Conservation (phyloP, 495 filamentous ascomycete species). For the Hypoxylon intermedium region DNA sequence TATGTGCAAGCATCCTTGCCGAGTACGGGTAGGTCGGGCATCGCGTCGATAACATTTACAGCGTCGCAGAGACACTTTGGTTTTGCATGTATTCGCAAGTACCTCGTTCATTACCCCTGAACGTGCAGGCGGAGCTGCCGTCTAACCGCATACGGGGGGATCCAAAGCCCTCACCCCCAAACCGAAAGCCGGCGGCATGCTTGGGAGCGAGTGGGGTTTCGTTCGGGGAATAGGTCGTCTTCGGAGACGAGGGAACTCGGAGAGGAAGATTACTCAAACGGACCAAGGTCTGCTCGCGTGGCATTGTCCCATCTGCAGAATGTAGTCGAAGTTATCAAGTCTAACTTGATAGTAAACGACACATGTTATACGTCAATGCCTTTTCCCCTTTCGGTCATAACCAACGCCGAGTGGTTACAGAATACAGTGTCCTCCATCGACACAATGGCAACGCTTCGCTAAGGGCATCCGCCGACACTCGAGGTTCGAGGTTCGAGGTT, state of each 20-base stretch:
- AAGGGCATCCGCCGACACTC: too few species aligned
- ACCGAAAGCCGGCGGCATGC: slow-evolving; percentile 33
- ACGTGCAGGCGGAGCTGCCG: slow-evolving; percentile 34
- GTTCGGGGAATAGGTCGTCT: slow-evolving; percentile 21
- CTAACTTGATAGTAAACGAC: too few species aligned
- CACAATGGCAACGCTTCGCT: too few species aligned
- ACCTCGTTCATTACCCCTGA: slow-evolving; percentile 32
- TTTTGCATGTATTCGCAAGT: slow-evolving; percentile 34
- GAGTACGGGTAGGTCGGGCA: slow-evolving; percentile 16
- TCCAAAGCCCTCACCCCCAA: too few species aligned
- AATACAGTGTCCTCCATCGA: not conserved
- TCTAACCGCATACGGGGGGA: slow-evolving; percentile 35
- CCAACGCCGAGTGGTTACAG: slow-evolving; percentile 16
- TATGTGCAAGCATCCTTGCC: slow-evolving; percentile 21
- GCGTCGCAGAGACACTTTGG: slow-evolving; percentile 17
- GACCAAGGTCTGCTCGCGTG: slow-evolving; percentile 25
- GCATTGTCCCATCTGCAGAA: slow-evolving; percentile 9
- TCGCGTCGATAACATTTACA: slow-evolving; percentile 16
- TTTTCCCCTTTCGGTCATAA: not conserved
- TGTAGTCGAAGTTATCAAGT: not conserved
- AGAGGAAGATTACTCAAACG: slow-evolving; percentile 22
- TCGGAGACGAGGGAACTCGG: slow-evolving; percentile 34
- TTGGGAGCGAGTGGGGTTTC: slow-evolving; percentile 22
- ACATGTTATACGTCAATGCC: too few species aligned
- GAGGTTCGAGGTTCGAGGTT: not conserved